These are phyloP conservation scores for Mrakia gelida DNA, from an alignment of 768 basidiomycete genomes.

Conservation along the genomic window DNA sequence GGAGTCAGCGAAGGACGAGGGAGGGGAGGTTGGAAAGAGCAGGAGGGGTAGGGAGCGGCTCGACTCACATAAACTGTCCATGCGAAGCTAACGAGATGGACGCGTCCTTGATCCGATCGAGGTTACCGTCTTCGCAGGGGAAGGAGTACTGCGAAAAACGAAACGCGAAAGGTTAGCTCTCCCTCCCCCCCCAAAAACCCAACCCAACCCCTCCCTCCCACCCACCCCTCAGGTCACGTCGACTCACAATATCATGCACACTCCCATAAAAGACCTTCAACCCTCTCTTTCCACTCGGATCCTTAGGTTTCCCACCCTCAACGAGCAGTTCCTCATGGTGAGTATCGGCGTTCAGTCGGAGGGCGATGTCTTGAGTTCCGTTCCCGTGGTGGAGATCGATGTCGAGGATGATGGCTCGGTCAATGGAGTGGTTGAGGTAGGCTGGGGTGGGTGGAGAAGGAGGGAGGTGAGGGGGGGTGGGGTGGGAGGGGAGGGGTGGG, in stretches of 20 bases:
- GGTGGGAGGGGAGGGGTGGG: background rate
- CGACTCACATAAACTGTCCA: conserved; percentile 65
- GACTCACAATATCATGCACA: conserved; percentile 82
- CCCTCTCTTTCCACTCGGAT: conserved; percentile 43
- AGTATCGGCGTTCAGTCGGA: conserved; percentile 86
- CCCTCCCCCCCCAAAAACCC: background rate
- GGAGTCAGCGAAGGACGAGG: too few relatives aligned
- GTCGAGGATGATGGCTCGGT: conserved; percentile 79
- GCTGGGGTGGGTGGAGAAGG: conserved; percentile 54
- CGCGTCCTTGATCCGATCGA: conserved; percentile 73
- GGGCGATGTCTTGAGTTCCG: conserved; percentile 85
- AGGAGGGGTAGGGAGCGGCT: background rate
- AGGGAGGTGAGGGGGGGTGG: background rate
- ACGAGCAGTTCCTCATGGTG: conserved; percentile 59
- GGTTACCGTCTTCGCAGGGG: conserved; percentile 67
- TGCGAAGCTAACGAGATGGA: conserved; percentile 74
- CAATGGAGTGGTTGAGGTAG: conserved; percentile 70
- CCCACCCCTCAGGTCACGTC: too few relatives aligned
- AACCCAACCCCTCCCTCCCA: background rate
- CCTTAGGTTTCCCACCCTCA: conserved; percentile 41
- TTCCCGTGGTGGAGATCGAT: conserved; percentile 65
- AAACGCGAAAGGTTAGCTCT: background rate
- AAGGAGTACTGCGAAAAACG: conserved; percentile 22
- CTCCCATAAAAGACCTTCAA: conserved; percentile 79
- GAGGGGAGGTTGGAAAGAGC: too few relatives aligned